Percentiles rank a stretch among this genome's conserved stretches.
Conservation (phyloP, 306 rosid genomes). For the Datisca glomerata region DNA sequence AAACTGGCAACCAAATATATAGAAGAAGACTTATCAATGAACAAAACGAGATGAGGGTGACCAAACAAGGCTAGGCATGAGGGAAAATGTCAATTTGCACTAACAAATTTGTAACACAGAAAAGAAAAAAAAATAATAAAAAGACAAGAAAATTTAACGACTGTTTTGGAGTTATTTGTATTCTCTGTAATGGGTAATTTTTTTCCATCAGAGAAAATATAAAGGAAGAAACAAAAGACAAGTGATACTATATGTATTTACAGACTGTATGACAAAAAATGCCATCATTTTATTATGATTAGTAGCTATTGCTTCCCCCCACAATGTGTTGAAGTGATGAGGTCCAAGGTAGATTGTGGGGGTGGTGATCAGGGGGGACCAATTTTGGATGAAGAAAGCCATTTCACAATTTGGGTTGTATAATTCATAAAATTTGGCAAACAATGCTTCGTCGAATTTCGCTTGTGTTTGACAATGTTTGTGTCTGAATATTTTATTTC, state of each 20-base stretch:
- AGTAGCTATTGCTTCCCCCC: slow-evolving; percentile 44
- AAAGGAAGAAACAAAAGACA: slow-evolving; percentile 24
- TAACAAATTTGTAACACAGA: neutral
- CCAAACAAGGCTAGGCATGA: slow-evolving; percentile 24
- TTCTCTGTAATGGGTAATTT: too few species aligned
- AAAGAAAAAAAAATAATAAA: slow-evolving; percentile 4
- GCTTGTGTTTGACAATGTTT: too few species aligned
- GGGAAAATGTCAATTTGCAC: slow-evolving; percentile 5
- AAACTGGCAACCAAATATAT: slow-evolving; percentile 21
- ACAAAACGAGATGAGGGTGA: slow-evolving; percentile 67
- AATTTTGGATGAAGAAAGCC: too few species aligned
- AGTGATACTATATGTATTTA: slow-evolving; percentile 25
- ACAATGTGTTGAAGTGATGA: too few species aligned
- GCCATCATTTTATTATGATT: slow-evolving; percentile 61
- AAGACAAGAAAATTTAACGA: too few species aligned
- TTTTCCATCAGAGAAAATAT: too few species aligned
- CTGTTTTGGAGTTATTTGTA: too few species aligned
- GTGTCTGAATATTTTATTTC: too few species aligned
- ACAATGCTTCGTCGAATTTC: too few species aligned
- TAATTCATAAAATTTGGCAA: too few species aligned
- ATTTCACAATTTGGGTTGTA: too few species aligned
- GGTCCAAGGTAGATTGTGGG: slow-evolving; percentile 7
- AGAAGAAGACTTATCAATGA: slow-evolving; percentile 38
- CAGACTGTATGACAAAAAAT: slow-evolving; percentile 44
- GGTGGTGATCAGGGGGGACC: slow-evolving; percentile 35